Evolutionary conservation across 2,329 filamentous ascomycete genomes (phyloP).

Genomic region (Colletotrichum orchidophilum): DNA sequence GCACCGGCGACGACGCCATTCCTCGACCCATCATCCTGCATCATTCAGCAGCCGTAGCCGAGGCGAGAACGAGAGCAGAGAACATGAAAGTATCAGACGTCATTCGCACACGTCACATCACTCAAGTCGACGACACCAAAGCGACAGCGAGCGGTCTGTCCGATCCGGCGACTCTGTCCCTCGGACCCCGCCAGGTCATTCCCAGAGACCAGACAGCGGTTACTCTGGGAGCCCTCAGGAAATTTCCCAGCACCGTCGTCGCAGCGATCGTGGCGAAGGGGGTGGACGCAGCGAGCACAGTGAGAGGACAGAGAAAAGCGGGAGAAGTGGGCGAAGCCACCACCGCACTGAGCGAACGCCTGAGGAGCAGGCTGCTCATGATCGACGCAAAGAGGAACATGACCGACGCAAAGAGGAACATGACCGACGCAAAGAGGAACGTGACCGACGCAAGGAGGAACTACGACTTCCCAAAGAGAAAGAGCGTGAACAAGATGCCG

Average conservation of each 20-base stretch:
- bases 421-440: conserved; percentile 26
- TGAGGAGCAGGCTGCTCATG: conserved; percentile 61
- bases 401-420: conserved; percentile 28
- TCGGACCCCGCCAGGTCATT: conserved; percentile 47
- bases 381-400: conserved; percentile 58
- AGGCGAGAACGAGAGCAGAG: conserved; percentile 43
- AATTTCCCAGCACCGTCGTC: conserved; percentile 10
- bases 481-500: background rate
- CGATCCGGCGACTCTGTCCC: conserved; percentile 44
- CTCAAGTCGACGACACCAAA: conserved; percentile 44
- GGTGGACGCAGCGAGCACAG: conserved; percentile 18
- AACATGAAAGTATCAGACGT: conserved; percentile 39
- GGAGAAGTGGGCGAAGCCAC: background rate
- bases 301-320: conserved; percentile 23
- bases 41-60: conserved; percentile 45
- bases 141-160: conserved; percentile 46
- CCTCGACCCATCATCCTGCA: conserved; percentile 45
- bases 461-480: background rate
- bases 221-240: conserved; percentile 50
- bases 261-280: conserved; percentile 43
- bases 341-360: conserved; percentile 47
- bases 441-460: background rate
- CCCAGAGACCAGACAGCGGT: conserved; percentile 57
- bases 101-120: conserved; percentile 35
- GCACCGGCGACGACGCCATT: conserved; percentile 53